Base-by-base conservation (phyloP, 1,284 basidiomycete genomes). In the Porogramme epimiltina region DNA sequence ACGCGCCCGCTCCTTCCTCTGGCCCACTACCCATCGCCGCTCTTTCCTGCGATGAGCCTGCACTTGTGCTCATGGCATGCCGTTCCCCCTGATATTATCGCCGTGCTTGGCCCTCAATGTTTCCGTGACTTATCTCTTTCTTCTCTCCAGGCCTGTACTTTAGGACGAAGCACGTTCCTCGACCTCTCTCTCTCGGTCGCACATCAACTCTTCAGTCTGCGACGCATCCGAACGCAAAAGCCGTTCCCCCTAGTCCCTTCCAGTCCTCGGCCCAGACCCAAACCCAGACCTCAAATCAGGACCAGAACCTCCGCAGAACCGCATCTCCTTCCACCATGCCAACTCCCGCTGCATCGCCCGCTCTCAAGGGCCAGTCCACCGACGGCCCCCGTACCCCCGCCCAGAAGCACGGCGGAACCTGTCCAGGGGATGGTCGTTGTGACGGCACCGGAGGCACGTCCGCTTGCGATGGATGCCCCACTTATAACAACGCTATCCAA, bases 401-500 rank as follows among this genome's bases (percentile, higher is more conserved):
- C 45, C 68, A 65, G 47, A 54, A 60, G 49, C 70, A 70, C 56
- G 76, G 78, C 44, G 91, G 94, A 44, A 93, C 93, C 18, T 98
- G 95, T 70, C 95, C 95, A 5, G 95, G 95, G 52, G 95, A 95
- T 72, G 95, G 95, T 34, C 84, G 91, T 60, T 98, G 95, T 73
- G 93, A 98, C 73, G 95, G 95, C 57, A 93, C 91, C 25, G 95
- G 95, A 62, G 95, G 95, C 54, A 87, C 92, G 61, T 85, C 84
- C 54, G 89, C 91, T 57, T 98, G 95, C 69, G 84, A 89, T 60
- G 95, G 95, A 39, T 97, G 95, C 70, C 95, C 95, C 11, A 94
- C 94, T 37, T 93, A 85, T 75, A 98, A 97, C 78, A 97, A 97
- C 67, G 80, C 80, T 82, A 54, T 72, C 73, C 59, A 74, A 76